Percentiles rank a stretch among this genome's conserved stretches.
These are phyloP conservation scores for Phanerochaete carnosa DNA, from an alignment of 768 basidiomycete genomes.

Conservation along the genomic window DNA sequence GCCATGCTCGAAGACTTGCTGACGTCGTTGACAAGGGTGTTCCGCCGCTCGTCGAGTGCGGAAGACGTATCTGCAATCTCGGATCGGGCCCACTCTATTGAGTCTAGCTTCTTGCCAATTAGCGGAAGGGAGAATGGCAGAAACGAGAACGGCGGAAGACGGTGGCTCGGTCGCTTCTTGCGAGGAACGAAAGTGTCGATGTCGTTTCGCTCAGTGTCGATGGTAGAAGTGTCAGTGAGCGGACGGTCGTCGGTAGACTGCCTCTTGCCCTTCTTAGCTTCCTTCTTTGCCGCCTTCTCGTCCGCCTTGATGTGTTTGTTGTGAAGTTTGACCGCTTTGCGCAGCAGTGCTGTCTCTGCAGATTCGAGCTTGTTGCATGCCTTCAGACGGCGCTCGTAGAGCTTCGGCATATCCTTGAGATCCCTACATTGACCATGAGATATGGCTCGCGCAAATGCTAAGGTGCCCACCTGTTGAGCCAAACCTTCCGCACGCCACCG, in stretches of 20 bases:
- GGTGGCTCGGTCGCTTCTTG: conserved; percentile 77
- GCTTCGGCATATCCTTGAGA: conserved; percentile 76
- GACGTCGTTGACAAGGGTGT: conserved; percentile 25
- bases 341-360: conserved; percentile 73
- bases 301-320: conserved; percentile 43
- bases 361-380: conserved; percentile 77
- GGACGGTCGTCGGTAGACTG: conserved; percentile 18
- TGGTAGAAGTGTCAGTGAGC: conserved; percentile 22
- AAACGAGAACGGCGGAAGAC: conserved; percentile 50
- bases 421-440: conserved; percentile 40
- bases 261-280: neutral
- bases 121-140: conserved; percentile 57
- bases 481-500: conserved; percentile 85
- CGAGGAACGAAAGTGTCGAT: conserved; percentile 53
- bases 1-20: conserved; percentile 18
- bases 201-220: conserved; percentile 27
- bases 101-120: conserved; percentile 85
- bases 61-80: conserved; percentile 54
- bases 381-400: conserved; percentile 67
- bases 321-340: conserved; percentile 64
- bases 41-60: conserved; percentile 21
- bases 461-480: conserved; percentile 73
- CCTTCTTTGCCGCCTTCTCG: conserved; percentile 23
- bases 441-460: neutral
- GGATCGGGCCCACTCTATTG: conserved; percentile 85